Percentiles rank a stretch among this genome's conserved stretches.
Evolutionary conservation across 2,329 filamentous ascomycete genomes (phyloP).

Genomic region (Triangularia setosa): DNA sequence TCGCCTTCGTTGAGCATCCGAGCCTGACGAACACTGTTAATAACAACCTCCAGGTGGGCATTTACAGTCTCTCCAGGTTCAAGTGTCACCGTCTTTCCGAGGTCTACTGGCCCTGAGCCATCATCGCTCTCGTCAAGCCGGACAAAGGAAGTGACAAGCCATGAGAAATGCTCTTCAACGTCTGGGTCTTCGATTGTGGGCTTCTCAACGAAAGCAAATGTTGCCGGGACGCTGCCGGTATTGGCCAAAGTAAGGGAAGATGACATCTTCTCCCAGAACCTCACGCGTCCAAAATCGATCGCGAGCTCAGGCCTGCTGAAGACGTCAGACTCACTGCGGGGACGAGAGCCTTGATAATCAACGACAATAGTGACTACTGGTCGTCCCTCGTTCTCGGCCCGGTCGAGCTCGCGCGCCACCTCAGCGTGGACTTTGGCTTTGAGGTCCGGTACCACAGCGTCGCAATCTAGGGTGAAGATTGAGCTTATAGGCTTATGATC

Average conservation of each 20-base stretch:
- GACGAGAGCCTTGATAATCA: constrained; percentile 51
- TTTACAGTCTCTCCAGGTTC: constrained; percentile 80
- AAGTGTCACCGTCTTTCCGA: constrained; percentile 58
- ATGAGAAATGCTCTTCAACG: constrained; percentile 47
- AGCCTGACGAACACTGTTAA: constrained; percentile 62
- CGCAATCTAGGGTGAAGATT: constrained; percentile 78
- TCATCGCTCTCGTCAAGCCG: constrained; percentile 40
- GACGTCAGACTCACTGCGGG: constrained; percentile 42
- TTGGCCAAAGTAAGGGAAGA: constrained; percentile 83
- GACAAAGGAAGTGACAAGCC: constrained; percentile 68
- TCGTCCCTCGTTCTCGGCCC: constrained; percentile 84
- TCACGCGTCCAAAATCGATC: constrained; percentile 74
- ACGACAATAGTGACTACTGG: constrained; percentile 80
- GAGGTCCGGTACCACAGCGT: constrained; percentile 78
- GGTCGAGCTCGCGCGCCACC: constrained; percentile 81
- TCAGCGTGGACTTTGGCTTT: constrained; percentile 83
- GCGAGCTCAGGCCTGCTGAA: constrained; percentile 2
- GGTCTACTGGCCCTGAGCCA: constrained; percentile 27
- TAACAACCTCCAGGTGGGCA: constrained; percentile 62
- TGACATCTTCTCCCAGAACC: constrained; percentile 62
- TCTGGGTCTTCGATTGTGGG: constrained; percentile 48
- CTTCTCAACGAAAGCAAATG: constrained; percentile 73
- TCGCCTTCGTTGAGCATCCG: constrained; percentile 67
- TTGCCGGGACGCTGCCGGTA: constrained; percentile 77
- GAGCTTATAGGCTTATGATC: constrained; percentile 92